Conservation (phyloP, 2,329 filamentous ascomycete species). For the Clarireedia monteithiana region DNA sequence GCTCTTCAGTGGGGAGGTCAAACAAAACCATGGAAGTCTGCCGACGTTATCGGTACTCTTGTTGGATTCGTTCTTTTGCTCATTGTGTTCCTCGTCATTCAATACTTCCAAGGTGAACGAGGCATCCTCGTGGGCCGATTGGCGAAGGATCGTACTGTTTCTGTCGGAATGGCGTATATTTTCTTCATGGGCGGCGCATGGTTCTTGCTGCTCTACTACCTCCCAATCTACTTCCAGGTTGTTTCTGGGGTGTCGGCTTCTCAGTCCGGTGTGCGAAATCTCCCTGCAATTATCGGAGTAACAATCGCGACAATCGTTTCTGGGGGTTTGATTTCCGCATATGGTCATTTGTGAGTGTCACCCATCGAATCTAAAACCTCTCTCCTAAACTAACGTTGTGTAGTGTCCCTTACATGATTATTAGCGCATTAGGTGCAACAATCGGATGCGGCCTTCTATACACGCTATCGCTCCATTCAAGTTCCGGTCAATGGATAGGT, state of each 20-base stretch:
- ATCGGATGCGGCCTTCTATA: conserved; percentile 47
- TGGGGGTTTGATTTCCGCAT: conserved; percentile 28
- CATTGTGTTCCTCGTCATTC: conserved; percentile 30
- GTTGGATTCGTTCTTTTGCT: conserved; percentile 32
- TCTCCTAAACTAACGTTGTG: neutral
- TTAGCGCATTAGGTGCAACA: conserved; percentile 24
- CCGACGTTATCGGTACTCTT: conserved; percentile 36
- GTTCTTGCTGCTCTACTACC: conserved; percentile 39
- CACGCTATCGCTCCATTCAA: conserved; percentile 41
- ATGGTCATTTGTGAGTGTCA: conserved; percentile 26
- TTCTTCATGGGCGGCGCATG: conserved; percentile 38
- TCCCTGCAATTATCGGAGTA: conserved; percentile 31
- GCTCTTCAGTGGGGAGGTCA: conserved; percentile 42
- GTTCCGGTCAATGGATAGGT: conserved; percentile 45
- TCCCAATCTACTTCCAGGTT: conserved; percentile 45
- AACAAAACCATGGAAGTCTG: conserved; percentile 36
- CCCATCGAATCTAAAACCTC: too few species aligned
- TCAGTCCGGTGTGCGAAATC: conserved; percentile 31
- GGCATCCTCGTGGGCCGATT: conserved; percentile 44
- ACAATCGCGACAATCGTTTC: conserved; percentile 30
- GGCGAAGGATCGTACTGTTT: conserved; percentile 36
- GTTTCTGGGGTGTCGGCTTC: conserved; percentile 29
- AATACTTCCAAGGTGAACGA: conserved; percentile 37
- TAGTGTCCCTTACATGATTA: conserved; percentile 30
- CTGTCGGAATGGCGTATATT: conserved; percentile 34